Percentiles rank a stretch among this genome's conserved stretches.
Evolutionary conservation across 805 yeast species (phyloP).

Genomic region (Suhomyces tanzawaensis): DNA sequence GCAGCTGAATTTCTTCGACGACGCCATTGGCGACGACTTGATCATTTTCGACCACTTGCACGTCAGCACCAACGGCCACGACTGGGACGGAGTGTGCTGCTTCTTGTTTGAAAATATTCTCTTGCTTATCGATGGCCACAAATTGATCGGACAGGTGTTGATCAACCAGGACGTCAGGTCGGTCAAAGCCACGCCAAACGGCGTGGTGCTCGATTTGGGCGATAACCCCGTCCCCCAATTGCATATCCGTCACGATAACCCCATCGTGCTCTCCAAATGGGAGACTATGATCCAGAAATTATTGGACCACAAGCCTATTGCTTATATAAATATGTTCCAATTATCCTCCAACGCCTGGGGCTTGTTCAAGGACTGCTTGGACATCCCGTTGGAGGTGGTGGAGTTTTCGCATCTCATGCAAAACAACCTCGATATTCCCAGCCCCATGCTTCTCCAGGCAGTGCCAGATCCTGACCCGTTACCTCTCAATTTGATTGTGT

Average conservation of each 20-base stretch:
- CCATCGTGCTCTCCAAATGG: constrained; percentile 42
- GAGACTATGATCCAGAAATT: constrained; percentile 24
- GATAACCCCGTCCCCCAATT: constrained; percentile 46
- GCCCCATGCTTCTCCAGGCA: constrained; percentile 33
- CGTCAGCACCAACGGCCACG: constrained; percentile 41
- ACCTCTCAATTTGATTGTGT: constrained; percentile 42
- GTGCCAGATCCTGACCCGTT: constrained; percentile 39
- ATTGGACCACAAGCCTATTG: constrained; percentile 9
- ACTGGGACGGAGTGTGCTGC: constrained; percentile 39
- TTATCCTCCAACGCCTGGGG: constrained; percentile 53
- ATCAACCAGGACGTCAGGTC: constrained; percentile 34
- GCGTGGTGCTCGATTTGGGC: constrained; percentile 31
- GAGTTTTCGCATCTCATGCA: constrained; percentile 35
- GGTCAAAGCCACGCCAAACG: constrained; percentile 7
- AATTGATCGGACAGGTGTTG: constrained; percentile 42
- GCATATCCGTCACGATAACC: constrained; percentile 27
- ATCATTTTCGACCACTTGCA: constrained; percentile 42
- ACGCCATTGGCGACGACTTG: constrained; percentile 19
- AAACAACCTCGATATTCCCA: constrained; percentile 43
- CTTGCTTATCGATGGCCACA: constrained; percentile 23
- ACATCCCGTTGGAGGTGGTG: constrained; percentile 39
- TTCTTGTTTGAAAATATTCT: constrained; percentile 33
- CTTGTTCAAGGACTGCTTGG: constrained; percentile 27
- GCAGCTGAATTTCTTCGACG: constrained; percentile 4
- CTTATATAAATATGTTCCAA: constrained; percentile 31